phyloP scores from a whole-genome alignment of 495 filamentous ascomycete genomes.

The Aspergillus steynii region DNA sequence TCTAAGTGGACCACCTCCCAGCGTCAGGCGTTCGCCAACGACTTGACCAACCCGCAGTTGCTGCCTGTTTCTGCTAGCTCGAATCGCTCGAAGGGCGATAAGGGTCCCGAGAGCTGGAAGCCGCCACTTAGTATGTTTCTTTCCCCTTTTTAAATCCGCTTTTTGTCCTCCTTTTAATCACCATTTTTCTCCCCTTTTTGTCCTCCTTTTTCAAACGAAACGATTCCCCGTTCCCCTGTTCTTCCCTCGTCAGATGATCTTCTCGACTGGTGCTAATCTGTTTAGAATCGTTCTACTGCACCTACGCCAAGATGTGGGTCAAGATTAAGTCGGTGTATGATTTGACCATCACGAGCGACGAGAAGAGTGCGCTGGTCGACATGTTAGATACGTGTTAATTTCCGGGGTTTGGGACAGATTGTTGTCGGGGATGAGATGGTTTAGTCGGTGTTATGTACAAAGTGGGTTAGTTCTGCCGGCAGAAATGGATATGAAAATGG shows the following conservation, averaged over 20 bases:
- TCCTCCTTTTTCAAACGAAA: neutral
- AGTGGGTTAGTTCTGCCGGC: too few species aligned
- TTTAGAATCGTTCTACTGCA: slow-evolving; percentile 65
- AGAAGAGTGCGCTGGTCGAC: slow-evolving; percentile 60
- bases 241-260: too few species aligned
- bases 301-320: slow-evolving; percentile 71
- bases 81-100: slow-evolving; percentile 68
- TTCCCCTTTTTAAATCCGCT: neutral
- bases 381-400: slow-evolving; percentile 67
- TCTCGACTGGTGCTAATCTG: neutral
- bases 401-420: too few species aligned
- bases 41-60: slow-evolving; percentile 67
- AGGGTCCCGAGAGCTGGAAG: slow-evolving; percentile 72
- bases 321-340: slow-evolving; percentile 64
- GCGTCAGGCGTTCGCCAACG: slow-evolving; percentile 70
- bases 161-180: neutral
- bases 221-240: too few species aligned
- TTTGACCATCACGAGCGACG: slow-evolving; percentile 57
- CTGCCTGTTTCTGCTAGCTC: slow-evolving; percentile 74
- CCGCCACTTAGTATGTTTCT: slow-evolving; percentile 55
- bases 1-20: slow-evolving; percentile 57
- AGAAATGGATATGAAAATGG: too few species aligned
- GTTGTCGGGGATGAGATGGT: too few species aligned
- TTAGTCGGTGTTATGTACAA: too few species aligned
- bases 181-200: neutral